These are phyloP conservation scores for Ceratocystis eucalypticola DNA, from an alignment of 2,329 filamentous ascomycete genomes.

Conservation along the genomic window DNA sequence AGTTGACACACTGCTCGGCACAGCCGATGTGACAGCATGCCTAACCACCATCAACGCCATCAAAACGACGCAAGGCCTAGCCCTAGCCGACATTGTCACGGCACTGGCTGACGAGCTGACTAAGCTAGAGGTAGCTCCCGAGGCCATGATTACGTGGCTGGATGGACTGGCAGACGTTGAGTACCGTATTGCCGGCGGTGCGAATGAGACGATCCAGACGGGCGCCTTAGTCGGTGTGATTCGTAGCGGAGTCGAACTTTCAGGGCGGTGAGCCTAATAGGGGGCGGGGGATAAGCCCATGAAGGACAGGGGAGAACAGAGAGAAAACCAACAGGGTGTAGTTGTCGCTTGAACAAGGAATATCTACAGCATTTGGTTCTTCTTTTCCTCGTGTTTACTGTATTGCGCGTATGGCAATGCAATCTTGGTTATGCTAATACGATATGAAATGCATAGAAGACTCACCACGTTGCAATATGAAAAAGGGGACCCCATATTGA, in stretches of 20 bases:
- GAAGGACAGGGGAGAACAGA: no score
- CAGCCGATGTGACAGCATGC: slow-evolving; percentile 77
- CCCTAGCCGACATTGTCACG: slow-evolving; percentile 86
- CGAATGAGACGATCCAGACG: slow-evolving; percentile 77
- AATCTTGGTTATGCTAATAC: background rate
- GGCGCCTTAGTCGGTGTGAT: slow-evolving; percentile 85
- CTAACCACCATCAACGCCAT: slow-evolving; percentile 76
- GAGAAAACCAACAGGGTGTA: background rate
- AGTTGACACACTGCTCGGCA: slow-evolving; percentile 66
- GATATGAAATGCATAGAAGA: background rate
- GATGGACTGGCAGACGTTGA: slow-evolving; percentile 86
- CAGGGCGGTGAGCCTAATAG: slow-evolving; percentile 5
- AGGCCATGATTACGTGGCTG: slow-evolving; percentile 83
- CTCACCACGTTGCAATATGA: background rate
- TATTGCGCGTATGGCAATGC: background rate
- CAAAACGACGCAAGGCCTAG: slow-evolving; percentile 73
- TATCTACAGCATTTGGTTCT: background rate
- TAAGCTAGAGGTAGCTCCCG: slow-evolving; percentile 68
- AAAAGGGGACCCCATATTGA: background rate
- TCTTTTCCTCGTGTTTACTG: background rate
- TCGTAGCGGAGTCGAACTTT: slow-evolving; percentile 68
- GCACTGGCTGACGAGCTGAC: slow-evolving; percentile 69
- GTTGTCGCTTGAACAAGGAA: background rate
- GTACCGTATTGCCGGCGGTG: slow-evolving; percentile 76
- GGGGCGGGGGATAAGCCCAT: background rate